Evolutionary conservation across 1,139 yeast species (phyloP).

Genomic region (Candida tetrigidarum): DNA sequence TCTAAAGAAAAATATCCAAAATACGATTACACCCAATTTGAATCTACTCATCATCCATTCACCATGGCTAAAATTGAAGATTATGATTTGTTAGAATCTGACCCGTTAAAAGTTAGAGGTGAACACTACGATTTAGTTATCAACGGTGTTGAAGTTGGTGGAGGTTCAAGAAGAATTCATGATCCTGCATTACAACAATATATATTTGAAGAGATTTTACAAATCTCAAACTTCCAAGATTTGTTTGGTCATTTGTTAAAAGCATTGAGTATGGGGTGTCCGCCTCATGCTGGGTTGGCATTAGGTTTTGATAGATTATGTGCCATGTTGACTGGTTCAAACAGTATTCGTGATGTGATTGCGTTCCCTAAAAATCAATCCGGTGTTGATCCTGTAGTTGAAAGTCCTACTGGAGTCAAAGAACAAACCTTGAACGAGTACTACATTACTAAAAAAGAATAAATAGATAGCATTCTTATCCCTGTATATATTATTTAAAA

Average conservation of each 20-base stretch:
- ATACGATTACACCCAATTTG: slow-evolving; percentile 52
- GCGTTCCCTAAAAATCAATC: slow-evolving; percentile 94
- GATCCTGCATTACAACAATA: slow-evolving; percentile 77
- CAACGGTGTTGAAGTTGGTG: slow-evolving; percentile 96
- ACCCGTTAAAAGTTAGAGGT: slow-evolving; percentile 77
- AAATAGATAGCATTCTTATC: not conserved
- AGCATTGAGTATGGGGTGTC: slow-evolving; percentile 91
- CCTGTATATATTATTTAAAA: slow-evolving; percentile 6
- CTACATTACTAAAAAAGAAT: slow-evolving; percentile 32
- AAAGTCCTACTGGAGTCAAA: slow-evolving; percentile 74
- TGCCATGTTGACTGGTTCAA: slow-evolving; percentile 80
- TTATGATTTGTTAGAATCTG: slow-evolving; percentile 53
- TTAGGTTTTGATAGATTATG: slow-evolving; percentile 92
- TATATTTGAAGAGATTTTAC: slow-evolving; percentile 60
- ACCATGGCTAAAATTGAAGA: slow-evolving; percentile 86
- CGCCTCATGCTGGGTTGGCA: slow-evolving; percentile 98
- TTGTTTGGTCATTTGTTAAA: slow-evolving; percentile 87
- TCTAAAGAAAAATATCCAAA: slow-evolving; percentile 53
- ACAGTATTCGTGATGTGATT: slow-evolving; percentile 86
- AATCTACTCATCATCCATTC: slow-evolving; percentile 95
- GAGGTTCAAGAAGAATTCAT: slow-evolving; percentile 96
- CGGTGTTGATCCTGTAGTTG: slow-evolving; percentile 88
- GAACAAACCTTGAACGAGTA: slow-evolving; percentile 54
- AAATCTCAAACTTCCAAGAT: slow-evolving; percentile 56
- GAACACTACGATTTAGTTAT: slow-evolving; percentile 94